Evolutionary conservation across 148 eudicot genomes (phyloP).

Genomic region (Talinum fruticosum): DNA sequence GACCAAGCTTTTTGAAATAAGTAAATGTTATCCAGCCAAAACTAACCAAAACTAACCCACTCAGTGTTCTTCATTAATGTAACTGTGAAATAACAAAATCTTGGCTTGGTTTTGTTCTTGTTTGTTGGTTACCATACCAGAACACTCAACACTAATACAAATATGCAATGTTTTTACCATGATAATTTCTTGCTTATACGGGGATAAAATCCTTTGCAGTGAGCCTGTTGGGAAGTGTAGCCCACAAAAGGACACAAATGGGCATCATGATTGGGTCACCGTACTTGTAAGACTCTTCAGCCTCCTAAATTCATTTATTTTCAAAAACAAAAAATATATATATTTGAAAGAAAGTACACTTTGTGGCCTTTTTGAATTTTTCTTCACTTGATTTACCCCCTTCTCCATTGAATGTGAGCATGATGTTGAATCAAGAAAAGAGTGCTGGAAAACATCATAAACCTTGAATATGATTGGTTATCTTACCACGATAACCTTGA

Average conservation of each 20-base stretch:
- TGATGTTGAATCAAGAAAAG: too few relatives aligned
- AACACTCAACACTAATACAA: neutral
- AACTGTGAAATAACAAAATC: too few relatives aligned
- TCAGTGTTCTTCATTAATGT: too few relatives aligned
- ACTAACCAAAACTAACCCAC: neutral
- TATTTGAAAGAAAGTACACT: too few relatives aligned
- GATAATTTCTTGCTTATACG: neutral
- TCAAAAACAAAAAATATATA: too few relatives aligned
- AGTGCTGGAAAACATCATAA: too few relatives aligned
- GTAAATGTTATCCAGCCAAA: neutral
- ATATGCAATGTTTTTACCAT: constrained; percentile 4
- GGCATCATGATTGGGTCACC: constrained; percentile 69
- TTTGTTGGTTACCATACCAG: neutral
- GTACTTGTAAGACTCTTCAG: constrained; percentile 50
- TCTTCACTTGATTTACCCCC: too few relatives aligned
- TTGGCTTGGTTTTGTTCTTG: neutral
- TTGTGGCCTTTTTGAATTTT: too few relatives aligned
- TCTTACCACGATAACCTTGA: too few relatives aligned
- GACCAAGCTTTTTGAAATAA: neutral
- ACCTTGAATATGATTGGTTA: too few relatives aligned
- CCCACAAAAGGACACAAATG: constrained; percentile 44
- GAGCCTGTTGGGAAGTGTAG: constrained; percentile 81
- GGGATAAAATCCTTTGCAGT: constrained; percentile 37
- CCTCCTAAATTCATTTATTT: neutral
- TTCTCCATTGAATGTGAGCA: too few relatives aligned